Percentiles rank a stretch among this genome's conserved stretches.
Conservation (phyloP, 176 grass and related monocot genomes). For the Pontederia paniculata region DNA sequence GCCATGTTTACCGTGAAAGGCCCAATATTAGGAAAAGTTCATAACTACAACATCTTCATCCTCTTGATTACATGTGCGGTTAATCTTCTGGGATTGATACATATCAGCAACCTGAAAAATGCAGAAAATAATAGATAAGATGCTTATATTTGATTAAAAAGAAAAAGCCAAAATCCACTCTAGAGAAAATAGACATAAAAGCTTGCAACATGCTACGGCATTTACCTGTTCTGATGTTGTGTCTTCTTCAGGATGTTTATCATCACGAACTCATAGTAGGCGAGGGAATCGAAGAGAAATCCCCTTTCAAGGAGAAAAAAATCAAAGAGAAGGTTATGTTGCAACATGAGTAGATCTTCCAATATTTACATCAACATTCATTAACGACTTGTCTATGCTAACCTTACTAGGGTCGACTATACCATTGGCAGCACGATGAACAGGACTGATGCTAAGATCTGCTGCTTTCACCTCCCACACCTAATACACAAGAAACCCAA, state of each 20-base stretch:
- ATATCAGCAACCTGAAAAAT: slow-evolving; percentile 70
- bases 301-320: slow-evolving; percentile 30
- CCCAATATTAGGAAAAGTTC: too few species aligned
- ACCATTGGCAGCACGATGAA: slow-evolving; percentile 90
- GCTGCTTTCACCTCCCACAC: slow-evolving; percentile 99
- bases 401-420: slow-evolving; percentile 91
- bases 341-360: too few species aligned
- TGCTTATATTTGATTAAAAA: slow-evolving; percentile 17
- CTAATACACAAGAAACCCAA: slow-evolving; percentile 24
- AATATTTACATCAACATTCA: too few species aligned
- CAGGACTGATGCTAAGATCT: slow-evolving; percentile 98
- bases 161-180: background rate
- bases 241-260: slow-evolving; percentile 81
- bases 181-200: background rate
- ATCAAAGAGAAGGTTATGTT: too few species aligned
- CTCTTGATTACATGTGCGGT: slow-evolving; percentile 53
- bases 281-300: slow-evolving; percentile 96
- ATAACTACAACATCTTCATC: slow-evolving; percentile 89
- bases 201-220: background rate
- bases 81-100: slow-evolving; percentile 89
- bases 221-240: slow-evolving; percentile 79
- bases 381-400: too few species aligned
- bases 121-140: too few species aligned
- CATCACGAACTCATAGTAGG: slow-evolving; percentile 64
- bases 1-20: too few species aligned